Evolutionary conservation across 768 basidiomycete genomes (phyloP).

Genomic region (Boletus sp.): DNA sequence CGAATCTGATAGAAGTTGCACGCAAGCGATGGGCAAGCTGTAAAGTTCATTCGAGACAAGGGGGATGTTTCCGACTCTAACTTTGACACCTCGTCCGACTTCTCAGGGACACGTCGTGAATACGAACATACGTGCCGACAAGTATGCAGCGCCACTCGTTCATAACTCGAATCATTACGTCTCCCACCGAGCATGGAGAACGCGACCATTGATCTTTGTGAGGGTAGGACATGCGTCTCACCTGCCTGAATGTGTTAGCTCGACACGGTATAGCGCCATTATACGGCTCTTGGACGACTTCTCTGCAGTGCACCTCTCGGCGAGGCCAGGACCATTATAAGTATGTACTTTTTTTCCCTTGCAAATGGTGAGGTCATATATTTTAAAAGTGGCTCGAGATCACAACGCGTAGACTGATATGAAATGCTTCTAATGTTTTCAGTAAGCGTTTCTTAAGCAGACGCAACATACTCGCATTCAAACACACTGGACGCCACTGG

Average conservation of each 20-base stretch:
- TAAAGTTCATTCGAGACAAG: too few species aligned
- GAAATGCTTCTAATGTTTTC: not conserved
- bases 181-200: not conserved
- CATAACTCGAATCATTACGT: not conserved
- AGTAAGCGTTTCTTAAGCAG: not conserved
- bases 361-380: not conserved
- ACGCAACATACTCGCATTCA: not conserved
- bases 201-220: not conserved
- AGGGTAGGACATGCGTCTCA: not conserved
- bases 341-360: not conserved
- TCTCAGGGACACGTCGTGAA: too few species aligned
- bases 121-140: not conserved
- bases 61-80: too few species aligned
- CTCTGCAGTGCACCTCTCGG: not conserved
- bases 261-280: not conserved
- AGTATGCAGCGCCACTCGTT: not conserved
- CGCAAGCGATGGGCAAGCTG: not conserved
- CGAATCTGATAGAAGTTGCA: too few species aligned
- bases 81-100: not conserved
- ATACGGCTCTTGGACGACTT: not conserved
- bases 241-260: not conserved
- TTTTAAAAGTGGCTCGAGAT: not conserved
- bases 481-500: too few species aligned
- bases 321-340: not conserved
- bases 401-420: not conserved